Evolutionary conservation across 2,329 filamentous ascomycete genomes (phyloP), one percentile per base, ranked within the genome.

Genomic region (Hypocreales sp.): DNA sequence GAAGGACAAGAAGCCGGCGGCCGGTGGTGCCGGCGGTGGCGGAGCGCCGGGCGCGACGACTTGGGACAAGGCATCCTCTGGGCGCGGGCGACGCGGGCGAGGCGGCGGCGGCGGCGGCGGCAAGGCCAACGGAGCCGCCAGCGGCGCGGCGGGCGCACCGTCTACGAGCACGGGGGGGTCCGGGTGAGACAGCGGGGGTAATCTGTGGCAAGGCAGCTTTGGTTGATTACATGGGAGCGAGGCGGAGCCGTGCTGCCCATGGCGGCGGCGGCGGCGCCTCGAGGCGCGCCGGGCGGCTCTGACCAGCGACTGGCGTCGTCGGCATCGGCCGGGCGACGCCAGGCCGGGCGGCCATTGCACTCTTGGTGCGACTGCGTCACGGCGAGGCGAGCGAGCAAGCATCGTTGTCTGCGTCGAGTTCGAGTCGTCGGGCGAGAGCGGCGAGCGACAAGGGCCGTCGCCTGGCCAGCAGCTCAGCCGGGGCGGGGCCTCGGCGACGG

Each of bases 1-100:
- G 26, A 83, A 80, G 48, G 77, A 81, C 25, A 61, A 61, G 44
- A 60, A 58, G 35, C 45, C 50, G 8, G 35, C 42, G 5, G 37
- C 38, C 19, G 22, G 31, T 8, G 29, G 25, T 11, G 21, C 26
- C n/a, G 28, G 26, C 10, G 21, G 25, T 11, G 23, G 13, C 10
- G 29, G n/a, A n/a, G 13, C 22, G 8, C 17, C 28, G 5, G 30
- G 30, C 18, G 24, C 31, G 8, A 25, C 28, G 10, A 28, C 31
- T 8, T 15, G 33, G 15, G 38, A 38, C 9, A 45, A 40, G 29
- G 27, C 26, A 5, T 27, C n/a, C n/a, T n/a, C 39, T 4, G 35
- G 39, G 15, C 40, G 42, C 10, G 39, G 39, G 8, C 35, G 44
- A 22, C 36, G 44, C 19, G 40, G 30, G 5, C 19, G 29, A 8